A percentile compares a stretch with the other conserved stretches of the same genome.
phyloP scores from a whole-genome alignment of 257 asterid genomes.

The Solanum verrucosum region DNA sequence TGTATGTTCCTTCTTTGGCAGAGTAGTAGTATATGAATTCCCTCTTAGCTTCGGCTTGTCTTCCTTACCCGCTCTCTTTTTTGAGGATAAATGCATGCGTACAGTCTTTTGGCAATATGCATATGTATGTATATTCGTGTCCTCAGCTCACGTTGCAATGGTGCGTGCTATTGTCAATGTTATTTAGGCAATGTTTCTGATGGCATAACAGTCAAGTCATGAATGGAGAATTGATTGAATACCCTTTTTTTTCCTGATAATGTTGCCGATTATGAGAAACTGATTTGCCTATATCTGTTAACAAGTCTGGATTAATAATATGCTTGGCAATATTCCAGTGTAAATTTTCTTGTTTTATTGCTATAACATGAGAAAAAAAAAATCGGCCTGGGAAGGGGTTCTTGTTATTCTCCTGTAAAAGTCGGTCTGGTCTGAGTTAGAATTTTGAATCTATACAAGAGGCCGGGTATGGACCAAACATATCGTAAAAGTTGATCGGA shows the following conservation, averaged over 20 bases:
- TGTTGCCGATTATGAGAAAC: background rate
- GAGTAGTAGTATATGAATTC: background rate
- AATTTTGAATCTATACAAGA: no score
- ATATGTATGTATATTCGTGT: background rate
- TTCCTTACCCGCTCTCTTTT: background rate
- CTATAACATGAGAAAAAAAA: background rate
- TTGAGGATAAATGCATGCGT: background rate
- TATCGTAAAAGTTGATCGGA: no score
- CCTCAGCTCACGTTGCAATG: background rate
- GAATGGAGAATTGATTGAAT: background rate
- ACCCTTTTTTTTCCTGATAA: background rate
- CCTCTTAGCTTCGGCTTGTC: background rate
- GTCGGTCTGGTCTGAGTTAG: no score
- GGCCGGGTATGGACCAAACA: no score
- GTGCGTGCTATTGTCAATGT: background rate
- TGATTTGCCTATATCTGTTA: background rate
- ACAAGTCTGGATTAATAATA: background rate
- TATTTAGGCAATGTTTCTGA: background rate
- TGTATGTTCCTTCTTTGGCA: background rate
- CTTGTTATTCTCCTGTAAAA: background rate
- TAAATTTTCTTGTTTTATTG: background rate
- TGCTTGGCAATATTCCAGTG: background rate
- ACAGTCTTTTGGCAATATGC: background rate
- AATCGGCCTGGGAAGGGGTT: background rate
- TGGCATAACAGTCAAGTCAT: no score